Conservation (phyloP, 2,329 filamentous ascomycete species). For the Didymella lethalis region DNA sequence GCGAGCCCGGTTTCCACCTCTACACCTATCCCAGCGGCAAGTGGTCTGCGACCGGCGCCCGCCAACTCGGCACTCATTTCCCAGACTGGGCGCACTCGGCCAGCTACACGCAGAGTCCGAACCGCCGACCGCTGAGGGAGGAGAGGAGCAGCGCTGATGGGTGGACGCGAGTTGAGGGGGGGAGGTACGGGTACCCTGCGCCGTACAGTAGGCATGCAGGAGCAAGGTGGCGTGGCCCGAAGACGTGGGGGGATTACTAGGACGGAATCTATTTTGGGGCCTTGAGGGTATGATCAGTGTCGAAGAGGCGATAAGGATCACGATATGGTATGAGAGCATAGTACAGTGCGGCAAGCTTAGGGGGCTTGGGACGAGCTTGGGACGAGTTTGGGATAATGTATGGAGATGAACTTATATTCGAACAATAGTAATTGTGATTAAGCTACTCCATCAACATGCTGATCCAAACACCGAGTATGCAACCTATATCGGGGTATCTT, state of each 20-base stretch:
- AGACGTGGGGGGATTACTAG: background rate
- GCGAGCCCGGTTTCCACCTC: background rate
- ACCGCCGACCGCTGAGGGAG: background rate
- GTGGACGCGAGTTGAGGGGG: background rate
- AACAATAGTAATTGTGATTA: background rate
- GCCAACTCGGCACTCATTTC: background rate
- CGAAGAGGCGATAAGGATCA: no score
- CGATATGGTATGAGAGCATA: no score
- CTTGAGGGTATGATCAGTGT: no score
- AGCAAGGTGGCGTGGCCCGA: background rate
- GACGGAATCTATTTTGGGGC: background rate
- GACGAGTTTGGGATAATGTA: no score
- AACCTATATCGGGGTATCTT: constrained; percentile 20
- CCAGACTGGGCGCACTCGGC: background rate
- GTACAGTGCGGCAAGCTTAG: no score
- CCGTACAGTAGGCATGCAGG: background rate
- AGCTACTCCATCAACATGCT: constrained; percentile 4
- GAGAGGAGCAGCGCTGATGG: background rate
- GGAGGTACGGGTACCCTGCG: background rate
- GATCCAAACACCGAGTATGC: constrained; percentile 12
- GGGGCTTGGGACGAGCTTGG: no score
- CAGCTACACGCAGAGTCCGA: background rate
- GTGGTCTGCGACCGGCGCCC: background rate
- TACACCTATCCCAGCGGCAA: no score
- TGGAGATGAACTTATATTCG: background rate